phyloP scores from a whole-genome alignment of 148 eudicot genomes.

The Gaultheria prostrata region DNA sequence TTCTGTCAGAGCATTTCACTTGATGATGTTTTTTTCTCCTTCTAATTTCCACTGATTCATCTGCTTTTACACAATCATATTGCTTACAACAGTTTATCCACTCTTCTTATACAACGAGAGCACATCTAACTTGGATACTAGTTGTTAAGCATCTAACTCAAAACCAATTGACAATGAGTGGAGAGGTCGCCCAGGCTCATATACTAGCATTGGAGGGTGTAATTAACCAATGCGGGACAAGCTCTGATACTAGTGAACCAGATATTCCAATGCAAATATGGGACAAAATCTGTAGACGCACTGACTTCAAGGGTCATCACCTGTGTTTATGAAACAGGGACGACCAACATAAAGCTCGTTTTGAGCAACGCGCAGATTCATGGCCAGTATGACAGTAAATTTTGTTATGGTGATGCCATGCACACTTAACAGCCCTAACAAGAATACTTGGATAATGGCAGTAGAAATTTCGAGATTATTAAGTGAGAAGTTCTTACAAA shows the following conservation, averaged over 20 bases:
- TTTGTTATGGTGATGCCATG: not conserved
- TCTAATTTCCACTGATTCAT: not conserved
- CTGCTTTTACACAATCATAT: not conserved
- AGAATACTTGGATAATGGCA: not conserved
- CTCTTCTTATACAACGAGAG: not conserved
- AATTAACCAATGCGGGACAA: no score
- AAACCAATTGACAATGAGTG: no score
- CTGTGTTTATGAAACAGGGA: not conserved
- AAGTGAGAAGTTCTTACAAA: not conserved
- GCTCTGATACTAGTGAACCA: not conserved
- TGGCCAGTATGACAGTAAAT: not conserved
- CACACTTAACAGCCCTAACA: conserved; percentile 3
- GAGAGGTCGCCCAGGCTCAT: no score
- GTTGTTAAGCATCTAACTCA: no score
- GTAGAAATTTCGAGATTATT: not conserved
- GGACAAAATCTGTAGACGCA: not conserved
- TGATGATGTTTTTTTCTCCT: not conserved
- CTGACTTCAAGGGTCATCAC: not conserved
- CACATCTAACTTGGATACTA: not conserved
- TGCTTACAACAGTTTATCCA: not conserved
- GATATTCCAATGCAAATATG: not conserved
- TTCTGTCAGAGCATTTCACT: not conserved
- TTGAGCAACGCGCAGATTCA: not conserved
- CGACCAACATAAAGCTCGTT: not conserved
- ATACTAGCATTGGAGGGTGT: no score